Conservation (phyloP, 179 eudicot genomes). For the Vitellaria paradoxa region DNA sequence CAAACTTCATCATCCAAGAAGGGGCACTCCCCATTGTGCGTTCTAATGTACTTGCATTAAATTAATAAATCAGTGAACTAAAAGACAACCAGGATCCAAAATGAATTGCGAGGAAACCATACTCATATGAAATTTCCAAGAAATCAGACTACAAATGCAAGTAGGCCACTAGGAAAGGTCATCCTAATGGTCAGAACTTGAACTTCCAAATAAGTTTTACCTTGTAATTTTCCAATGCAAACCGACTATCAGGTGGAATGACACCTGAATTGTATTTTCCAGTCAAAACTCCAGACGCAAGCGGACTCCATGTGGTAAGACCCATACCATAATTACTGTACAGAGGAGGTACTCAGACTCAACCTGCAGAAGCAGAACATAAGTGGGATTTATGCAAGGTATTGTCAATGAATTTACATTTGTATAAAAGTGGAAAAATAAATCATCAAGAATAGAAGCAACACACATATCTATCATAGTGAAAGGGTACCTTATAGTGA, state of each 20-base stretch:
- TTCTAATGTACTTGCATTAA: too few species aligned
- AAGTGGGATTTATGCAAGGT: not conserved
- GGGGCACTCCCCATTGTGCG: too few species aligned
- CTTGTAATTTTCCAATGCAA: conserved; percentile 93
- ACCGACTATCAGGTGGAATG: conserved; percentile 81
- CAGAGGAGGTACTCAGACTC: conserved; percentile 77
- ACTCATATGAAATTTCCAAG: not conserved
- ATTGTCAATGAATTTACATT: too few species aligned
- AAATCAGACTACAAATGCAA: not conserved
- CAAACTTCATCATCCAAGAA: too few species aligned
- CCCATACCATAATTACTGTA: conserved; percentile 80
- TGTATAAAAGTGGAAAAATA: not conserved
- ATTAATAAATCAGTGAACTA: too few species aligned
- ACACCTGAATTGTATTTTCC: conserved; percentile 76
- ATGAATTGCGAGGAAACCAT: not conserved
- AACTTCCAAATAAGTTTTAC: conserved; percentile 26
- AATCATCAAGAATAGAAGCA: not conserved
- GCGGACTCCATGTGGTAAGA: conserved; percentile 99
- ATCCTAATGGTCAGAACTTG: not conserved
- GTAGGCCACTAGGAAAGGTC: not conserved
- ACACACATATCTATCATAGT: not conserved
- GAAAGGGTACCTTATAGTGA: not conserved
- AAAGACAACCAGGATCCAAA: too few species aligned
- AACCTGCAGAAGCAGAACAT: conserved; percentile 49
- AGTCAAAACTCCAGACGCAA: conserved; percentile 94